Evolutionary conservation across 2,329 filamentous ascomycete species (phyloP).

Genomic region (Aspergillus arachidicola): DNA sequence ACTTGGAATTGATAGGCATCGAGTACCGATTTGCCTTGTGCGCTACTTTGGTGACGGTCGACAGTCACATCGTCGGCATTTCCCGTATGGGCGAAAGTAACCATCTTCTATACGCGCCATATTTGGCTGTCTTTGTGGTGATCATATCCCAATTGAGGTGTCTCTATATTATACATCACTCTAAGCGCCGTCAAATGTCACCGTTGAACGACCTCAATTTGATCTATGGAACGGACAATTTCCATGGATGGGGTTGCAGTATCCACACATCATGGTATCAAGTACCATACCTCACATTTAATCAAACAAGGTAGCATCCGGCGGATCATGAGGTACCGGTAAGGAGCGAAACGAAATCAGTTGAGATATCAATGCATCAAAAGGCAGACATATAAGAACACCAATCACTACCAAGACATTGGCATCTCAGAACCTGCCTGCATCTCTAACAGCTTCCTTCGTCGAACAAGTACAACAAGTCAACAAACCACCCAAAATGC

Average conservation of each 20-base stretch:
- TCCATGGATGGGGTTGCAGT: not conserved
- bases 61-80: not conserved
- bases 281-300: not conserved
- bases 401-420: not conserved
- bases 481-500: not conserved
- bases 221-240: not conserved
- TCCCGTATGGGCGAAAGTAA: not conserved
- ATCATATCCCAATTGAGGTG: not conserved
- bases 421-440: not conserved
- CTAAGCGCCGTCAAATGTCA: not conserved
- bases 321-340: not conserved
- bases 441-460: not conserved
- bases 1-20: not conserved
- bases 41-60: not conserved
- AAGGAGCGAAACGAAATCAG: not conserved
- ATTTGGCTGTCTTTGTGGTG: not conserved
- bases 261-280: not conserved
- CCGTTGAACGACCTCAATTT: not conserved
- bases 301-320: not conserved
- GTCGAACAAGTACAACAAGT: not conserved
- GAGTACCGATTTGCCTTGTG: not conserved
- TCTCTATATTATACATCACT: not conserved
- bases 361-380: not conserved
- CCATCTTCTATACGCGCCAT: not conserved
- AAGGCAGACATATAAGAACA: not conserved